A percentile compares a stretch with the other conserved stretches of the same genome.
Conservation (phyloP, 768 basidiomycete species). For the Boletus sp. region DNA sequence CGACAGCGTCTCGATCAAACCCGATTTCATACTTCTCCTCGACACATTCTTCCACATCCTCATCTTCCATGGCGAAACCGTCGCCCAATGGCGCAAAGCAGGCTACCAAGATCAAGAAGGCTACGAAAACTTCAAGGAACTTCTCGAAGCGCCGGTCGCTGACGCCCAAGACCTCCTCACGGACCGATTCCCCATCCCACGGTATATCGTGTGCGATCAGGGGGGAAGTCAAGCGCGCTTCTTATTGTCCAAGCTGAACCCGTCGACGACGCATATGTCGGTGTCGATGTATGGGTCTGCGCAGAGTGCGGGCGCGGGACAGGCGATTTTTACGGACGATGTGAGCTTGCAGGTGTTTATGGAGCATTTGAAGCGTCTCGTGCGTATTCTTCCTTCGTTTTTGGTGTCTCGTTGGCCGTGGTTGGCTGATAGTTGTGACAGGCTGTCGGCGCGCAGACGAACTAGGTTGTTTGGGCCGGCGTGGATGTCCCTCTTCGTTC, state of each 20-base stretch:
- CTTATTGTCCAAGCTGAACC: slow-evolving; percentile 92
- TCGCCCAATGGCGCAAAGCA: slow-evolving; percentile 97
- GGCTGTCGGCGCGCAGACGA: slow-evolving; percentile 71
- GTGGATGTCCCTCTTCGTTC: neutral
- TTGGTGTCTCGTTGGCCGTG: neutral
- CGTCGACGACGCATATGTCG: slow-evolving; percentile 97
- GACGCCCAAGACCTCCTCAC: slow-evolving; percentile 97
- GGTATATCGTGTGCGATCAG: slow-evolving; percentile 97
- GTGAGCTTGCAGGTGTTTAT: slow-evolving; percentile 97
- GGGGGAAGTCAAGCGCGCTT: slow-evolving; percentile 98
- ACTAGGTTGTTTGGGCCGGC: slow-evolving; percentile 31
- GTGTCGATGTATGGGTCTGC: slow-evolving; percentile 84
- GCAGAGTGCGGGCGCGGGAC: slow-evolving; percentile 63
- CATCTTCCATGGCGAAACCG: slow-evolving; percentile 97
- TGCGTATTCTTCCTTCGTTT: slow-evolving; percentile 34
- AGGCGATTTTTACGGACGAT: slow-evolving; percentile 98
- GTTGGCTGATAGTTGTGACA: slow-evolving; percentile 22
- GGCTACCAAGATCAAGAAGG: slow-evolving; percentile 99
- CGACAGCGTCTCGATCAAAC: slow-evolving; percentile 96
- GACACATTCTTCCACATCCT: slow-evolving; percentile 99
- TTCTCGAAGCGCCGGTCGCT: slow-evolving; percentile 78
- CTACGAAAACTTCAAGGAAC: slow-evolving; percentile 96
- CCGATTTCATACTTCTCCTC: slow-evolving; percentile 91
- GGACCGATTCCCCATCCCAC: slow-evolving; percentile 95
- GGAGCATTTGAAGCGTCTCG: slow-evolving; percentile 94